These are phyloP conservation scores for Phaeosphaeriaceae sp. DNA, from an alignment of 2,329 filamentous ascomycete species.

Conservation along the genomic window DNA sequence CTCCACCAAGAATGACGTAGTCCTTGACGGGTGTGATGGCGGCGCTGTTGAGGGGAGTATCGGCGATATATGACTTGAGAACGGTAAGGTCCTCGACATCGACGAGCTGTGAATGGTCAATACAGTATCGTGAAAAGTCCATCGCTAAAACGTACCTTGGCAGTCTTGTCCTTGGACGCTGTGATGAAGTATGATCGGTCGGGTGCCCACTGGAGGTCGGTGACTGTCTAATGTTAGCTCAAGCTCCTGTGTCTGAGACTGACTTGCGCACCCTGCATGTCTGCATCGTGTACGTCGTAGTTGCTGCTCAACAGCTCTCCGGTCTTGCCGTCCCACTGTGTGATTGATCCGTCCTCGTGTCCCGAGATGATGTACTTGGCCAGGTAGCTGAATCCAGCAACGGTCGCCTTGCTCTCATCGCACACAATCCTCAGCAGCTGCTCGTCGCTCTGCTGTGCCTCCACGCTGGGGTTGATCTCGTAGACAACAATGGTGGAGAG, in stretches of 20 bases:
- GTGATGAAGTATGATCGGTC: slow-evolving; percentile 99
- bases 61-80: slow-evolving; percentile 89
- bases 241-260: not conserved
- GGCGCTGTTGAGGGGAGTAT: slow-evolving; percentile 96
- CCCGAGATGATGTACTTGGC: slow-evolving; percentile 96
- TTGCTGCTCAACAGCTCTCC: slow-evolving; percentile 83
- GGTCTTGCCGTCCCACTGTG: slow-evolving; percentile 89
- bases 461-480: slow-evolving; percentile 83
- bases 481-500: slow-evolving; percentile 92
- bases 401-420: slow-evolving; percentile 91
- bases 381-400: slow-evolving; percentile 95
- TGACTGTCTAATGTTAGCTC: slow-evolving; percentile 79
- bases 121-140: not conserved
- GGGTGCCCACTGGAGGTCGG: slow-evolving; percentile 91
- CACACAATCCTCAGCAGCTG: slow-evolving; percentile 87
- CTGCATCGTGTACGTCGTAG: slow-evolving; percentile 84
- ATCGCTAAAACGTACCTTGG: slow-evolving; percentile 69
- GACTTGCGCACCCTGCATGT: slow-evolving; percentile 71
- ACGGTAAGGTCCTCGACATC: slow-evolving; percentile 86
- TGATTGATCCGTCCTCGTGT: slow-evolving; percentile 94
- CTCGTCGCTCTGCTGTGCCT: slow-evolving; percentile 86
- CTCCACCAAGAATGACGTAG: slow-evolving; percentile 96
- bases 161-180: slow-evolving; percentile 95
- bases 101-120: slow-evolving; percentile 67
- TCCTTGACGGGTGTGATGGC: slow-evolving; percentile 95